phyloP scores from a whole-genome alignment of 495 filamentous ascomycete genomes.

The Xylaria bambusicola region DNA sequence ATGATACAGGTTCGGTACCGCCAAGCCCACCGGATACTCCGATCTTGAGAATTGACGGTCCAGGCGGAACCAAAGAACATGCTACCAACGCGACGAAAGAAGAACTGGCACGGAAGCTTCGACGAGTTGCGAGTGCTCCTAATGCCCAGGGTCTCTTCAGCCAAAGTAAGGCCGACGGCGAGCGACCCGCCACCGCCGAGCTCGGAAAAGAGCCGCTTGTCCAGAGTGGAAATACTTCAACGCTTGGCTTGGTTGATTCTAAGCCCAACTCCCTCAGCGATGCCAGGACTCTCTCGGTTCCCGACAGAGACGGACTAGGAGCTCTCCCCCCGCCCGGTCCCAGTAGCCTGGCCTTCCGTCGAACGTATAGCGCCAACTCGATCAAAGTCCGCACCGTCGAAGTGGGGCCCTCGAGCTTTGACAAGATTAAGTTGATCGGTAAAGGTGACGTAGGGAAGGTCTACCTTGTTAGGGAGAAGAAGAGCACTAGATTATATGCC shows the following conservation, averaged over 20 bases:
- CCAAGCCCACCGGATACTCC: conserved; percentile 96
- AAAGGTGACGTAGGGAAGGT: conserved; percentile 99
- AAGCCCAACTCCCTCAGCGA: conserved; percentile 32
- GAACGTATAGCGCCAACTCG: conserved; percentile 98
- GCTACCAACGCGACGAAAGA: conserved; percentile 82
- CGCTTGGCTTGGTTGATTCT: conserved; percentile 55
- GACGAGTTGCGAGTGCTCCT: conserved; percentile 91
- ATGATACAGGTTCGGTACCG: conserved; percentile 92
- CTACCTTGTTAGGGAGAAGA: conserved; percentile 96
- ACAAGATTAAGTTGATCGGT: conserved; percentile 98
- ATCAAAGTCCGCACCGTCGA: conserved; percentile 98
- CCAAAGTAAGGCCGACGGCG: conserved; percentile 59
- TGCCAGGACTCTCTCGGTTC: conserved; percentile 35
- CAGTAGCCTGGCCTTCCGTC: conserved; percentile 71
- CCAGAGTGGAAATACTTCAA: conserved; percentile 55
- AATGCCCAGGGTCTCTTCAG: conserved; percentile 94
- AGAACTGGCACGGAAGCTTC: conserved; percentile 86
- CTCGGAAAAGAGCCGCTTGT: conserved; percentile 75
- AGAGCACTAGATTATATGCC: conserved; percentile 89
- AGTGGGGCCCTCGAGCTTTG: conserved; percentile 92
- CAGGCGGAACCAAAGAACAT: conserved; percentile 63
- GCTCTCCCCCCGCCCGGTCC: conserved; percentile 50
- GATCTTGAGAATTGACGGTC: conserved; percentile 68
- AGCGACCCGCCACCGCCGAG: conserved; percentile 78
- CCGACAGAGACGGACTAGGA: conserved; percentile 43